Percentiles rank a stretch among this genome's conserved stretches.
Conservation (phyloP, 2,329 filamentous ascomycete species). For the Talaromyces sp. region DNA sequence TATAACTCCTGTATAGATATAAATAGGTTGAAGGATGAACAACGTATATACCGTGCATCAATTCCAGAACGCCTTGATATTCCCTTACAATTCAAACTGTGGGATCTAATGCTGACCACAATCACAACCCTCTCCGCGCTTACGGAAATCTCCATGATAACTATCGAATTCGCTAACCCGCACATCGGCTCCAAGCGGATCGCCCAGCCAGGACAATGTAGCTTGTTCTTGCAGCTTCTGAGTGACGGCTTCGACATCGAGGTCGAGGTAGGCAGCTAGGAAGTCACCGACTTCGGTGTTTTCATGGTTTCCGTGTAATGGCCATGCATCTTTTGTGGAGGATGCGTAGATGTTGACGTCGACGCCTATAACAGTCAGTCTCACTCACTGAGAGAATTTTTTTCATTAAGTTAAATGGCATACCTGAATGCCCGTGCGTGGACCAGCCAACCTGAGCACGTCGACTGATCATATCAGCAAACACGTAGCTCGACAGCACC, state of each 20-base stretch:
- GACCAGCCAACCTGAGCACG: conserved; percentile 90
- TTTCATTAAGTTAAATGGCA: conserved; percentile 7
- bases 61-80: not conserved
- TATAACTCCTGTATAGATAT: not conserved
- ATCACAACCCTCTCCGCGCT: conserved; percentile 17
- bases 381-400: not conserved
- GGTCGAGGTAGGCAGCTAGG: conserved; percentile 71
- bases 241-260: conserved; percentile 78
- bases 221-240: conserved; percentile 59
- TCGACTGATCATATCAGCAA: conserved; percentile 83
- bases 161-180: conserved; percentile 42
- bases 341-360: conserved; percentile 97
- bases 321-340: conserved; percentile 60
- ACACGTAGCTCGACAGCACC: conserved; percentile 58
- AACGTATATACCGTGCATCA: not conserved
- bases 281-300: conserved; percentile 91
- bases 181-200: conserved; percentile 38
- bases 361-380: conserved; percentile 55
- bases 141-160: conserved; percentile 47
- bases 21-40: not conserved
- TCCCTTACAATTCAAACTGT: not conserved
- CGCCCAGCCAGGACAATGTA: conserved; percentile 43
- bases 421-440: conserved; percentile 80
- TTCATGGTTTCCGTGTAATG: conserved; percentile 81
- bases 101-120: conserved; percentile 15